Percentiles rank a stretch among this genome's conserved stretches.
Evolutionary conservation across 179 eudicot genomes (phyloP).

Genomic region (Vitellaria paradoxa): DNA sequence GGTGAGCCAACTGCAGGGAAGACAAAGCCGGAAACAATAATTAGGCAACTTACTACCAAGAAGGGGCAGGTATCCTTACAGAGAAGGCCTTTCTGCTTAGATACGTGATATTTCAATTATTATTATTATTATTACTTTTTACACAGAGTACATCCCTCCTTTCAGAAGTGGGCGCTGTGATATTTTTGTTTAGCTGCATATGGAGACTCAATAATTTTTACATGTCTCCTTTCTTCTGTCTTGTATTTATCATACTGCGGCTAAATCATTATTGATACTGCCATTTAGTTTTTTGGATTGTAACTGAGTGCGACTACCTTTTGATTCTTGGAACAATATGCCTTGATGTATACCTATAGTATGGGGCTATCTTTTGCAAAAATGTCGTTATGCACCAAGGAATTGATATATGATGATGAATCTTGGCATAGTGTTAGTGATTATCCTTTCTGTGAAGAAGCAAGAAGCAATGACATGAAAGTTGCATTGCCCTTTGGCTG

Average conservation of each 20-base stretch:
- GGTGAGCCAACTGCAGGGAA: constrained; percentile 97
- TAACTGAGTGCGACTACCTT: not conserved
- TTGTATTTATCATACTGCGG: not conserved
- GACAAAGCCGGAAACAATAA: constrained; percentile 98
- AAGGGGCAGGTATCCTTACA: constrained; percentile 76
- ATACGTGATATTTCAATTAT: not conserved
- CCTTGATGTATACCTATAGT: not conserved
- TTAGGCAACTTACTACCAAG: constrained; percentile 93
- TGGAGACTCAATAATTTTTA: not conserved
- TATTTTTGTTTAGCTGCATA: not conserved
- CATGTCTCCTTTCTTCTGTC: not conserved
- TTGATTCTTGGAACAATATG: not conserved
- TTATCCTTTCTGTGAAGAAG: not conserved
- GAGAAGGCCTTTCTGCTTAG: not conserved
- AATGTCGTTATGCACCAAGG: not conserved
- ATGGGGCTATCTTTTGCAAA: too few relatives aligned
- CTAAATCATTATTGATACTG: not conserved
- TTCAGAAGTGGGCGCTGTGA: not conserved
- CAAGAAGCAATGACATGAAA: not conserved
- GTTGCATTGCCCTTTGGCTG: not conserved
- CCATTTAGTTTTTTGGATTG: not conserved
- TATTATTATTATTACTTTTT: not conserved
- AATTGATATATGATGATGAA: not conserved
- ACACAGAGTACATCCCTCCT: not conserved
- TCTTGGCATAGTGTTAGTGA: not conserved